Percentiles rank a stretch among this genome's conserved stretches.
These are phyloP conservation scores for Pseudopediastrum boryanum DNA, from an alignment of 139 green algal genomes.

Conservation along the genomic window DNA sequence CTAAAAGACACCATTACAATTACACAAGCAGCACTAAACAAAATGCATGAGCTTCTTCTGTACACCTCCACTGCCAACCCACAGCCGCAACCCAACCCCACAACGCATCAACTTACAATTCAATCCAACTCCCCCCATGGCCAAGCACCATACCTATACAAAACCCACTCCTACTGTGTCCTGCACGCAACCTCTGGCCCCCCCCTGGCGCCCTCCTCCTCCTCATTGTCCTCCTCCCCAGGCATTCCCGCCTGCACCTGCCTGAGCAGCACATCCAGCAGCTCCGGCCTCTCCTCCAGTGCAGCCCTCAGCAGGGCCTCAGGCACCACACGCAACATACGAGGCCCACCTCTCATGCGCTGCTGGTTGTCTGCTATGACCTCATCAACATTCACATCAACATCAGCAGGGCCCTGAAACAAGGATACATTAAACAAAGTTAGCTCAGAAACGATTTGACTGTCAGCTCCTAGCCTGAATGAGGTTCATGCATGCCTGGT, in stretches of 20 bases:
- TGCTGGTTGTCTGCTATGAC: conserved; percentile 51
- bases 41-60: too few species aligned
- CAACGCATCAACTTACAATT: too few species aligned
- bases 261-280: conserved; percentile 47
- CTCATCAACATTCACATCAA: conserved; percentile 27
- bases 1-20: too few species aligned
- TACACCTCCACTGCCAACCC: too few species aligned
- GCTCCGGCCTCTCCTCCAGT: conserved; percentile 56
- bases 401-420: conserved; percentile 1
- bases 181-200: conserved; percentile 40
- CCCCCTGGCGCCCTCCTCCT: conserved; percentile 12
- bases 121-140: too few species aligned
- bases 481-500: neutral
- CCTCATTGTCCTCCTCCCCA: conserved; percentile 21
- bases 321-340: conserved; percentile 35
- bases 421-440: neutral
- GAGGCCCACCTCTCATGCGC: conserved; percentile 40
- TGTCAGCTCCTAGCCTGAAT: neutral
- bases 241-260: conserved; percentile 34
- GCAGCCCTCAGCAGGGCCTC: conserved; percentile 23
- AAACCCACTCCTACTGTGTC: neutral
- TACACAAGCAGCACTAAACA: too few species aligned
- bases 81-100: too few species aligned
- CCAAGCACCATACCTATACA: too few species aligned
- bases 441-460: neutral